Base-by-base conservation (phyloP, 2,329 filamentous ascomycete genomes). In the Cladophialophora chaetospira region DNA sequence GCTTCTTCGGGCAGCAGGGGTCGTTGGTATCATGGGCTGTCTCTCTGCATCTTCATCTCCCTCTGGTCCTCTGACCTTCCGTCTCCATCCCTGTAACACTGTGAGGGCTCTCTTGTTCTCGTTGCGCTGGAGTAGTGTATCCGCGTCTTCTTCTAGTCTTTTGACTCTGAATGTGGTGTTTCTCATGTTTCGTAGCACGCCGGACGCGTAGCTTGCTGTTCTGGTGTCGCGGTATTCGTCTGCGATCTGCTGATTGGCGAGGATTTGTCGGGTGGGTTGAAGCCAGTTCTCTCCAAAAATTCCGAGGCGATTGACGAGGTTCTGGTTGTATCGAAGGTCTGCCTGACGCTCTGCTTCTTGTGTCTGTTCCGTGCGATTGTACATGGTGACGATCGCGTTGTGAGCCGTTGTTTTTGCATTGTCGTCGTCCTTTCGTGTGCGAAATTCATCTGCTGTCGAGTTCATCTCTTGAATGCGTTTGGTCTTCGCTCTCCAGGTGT, bases 201-300 rank as follows among this genome's bases (percentile, higher is more conserved):
- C 29, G 23, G 57, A 23, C 5, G 60, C 46, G 31, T 62, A 58
- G 23, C 50, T 54, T 8, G 52, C 57, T 2, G 42, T 57, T 23
- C 52, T 45, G n/a, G 51, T 60, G 6, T 50, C 50, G n/a, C 54
- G 60, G 44, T 62, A 62, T 25, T 60, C 54, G 21, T 62, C 60
- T 3, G 60, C 60, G 15, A 28, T 55, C 21, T 47, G 49, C 54
- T 62, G 53, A 31, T 57, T 44, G 10, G 53, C 53, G 3, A 60
- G 40, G 33, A 60, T 55, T 25, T 62, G 53, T 31, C 54, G 47
- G 9, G 60, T 54, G 6, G 60, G 57, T 6, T 42, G 5, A 21
- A 60, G 60, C 60, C 60, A 62, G n/a, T 49, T 57, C 19, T 53
- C 49, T 5, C 57, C 60, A 31, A 60, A 62, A 15, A 62, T 53